Percentiles rank a stretch among this genome's conserved stretches.
These are phyloP conservation scores for Phaffomyces thermotolerans DNA, from an alignment of 805 yeast genomes.

Conservation along the genomic window DNA sequence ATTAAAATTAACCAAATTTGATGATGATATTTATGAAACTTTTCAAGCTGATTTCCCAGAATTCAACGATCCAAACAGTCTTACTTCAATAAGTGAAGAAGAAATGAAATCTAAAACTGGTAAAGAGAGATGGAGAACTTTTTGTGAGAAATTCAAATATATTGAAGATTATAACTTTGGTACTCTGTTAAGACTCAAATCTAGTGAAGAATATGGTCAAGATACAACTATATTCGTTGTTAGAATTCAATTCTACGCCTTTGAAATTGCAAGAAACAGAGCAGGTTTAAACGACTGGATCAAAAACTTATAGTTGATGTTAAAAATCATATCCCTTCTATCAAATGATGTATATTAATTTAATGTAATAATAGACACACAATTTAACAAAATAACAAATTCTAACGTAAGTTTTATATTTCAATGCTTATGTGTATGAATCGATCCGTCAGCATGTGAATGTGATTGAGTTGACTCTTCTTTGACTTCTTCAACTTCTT, in stretches of 20 bases:
- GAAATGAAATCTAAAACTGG: conserved; percentile 75
- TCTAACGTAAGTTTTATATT: not conserved
- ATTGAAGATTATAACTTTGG: conserved; percentile 95
- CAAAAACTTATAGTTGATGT: conserved; percentile 1
- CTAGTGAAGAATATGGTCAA: conserved; percentile 71
- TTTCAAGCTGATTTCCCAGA: conserved; percentile 82
- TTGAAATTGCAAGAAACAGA: conserved; percentile 90
- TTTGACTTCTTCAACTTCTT: no score
- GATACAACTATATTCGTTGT: conserved; percentile 82
- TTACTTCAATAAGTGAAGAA: conserved; percentile 59
- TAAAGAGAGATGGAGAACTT: conserved; percentile 87
- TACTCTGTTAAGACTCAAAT: conserved; percentile 73
- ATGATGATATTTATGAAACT: conserved; percentile 58
- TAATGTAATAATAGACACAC: not conserved
- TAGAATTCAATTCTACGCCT: conserved; percentile 90
- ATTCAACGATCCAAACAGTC: conserved; percentile 52
- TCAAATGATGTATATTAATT: conserved; percentile 1
- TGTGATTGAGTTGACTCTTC: conserved; percentile 16
- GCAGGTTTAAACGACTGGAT: conserved; percentile 91
- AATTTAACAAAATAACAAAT: no score
- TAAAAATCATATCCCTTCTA: no score
- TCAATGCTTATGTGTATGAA: conserved; percentile 22
- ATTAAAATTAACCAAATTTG: conserved; percentile 63
- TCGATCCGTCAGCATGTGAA: conserved; percentile 22
- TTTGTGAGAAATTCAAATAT: conserved; percentile 74